A percentile compares a stretch with the other conserved stretches of the same genome.
Evolutionary conservation across 306 rosid species (phyloP).

Genomic region (Gleditsia sinensis): DNA sequence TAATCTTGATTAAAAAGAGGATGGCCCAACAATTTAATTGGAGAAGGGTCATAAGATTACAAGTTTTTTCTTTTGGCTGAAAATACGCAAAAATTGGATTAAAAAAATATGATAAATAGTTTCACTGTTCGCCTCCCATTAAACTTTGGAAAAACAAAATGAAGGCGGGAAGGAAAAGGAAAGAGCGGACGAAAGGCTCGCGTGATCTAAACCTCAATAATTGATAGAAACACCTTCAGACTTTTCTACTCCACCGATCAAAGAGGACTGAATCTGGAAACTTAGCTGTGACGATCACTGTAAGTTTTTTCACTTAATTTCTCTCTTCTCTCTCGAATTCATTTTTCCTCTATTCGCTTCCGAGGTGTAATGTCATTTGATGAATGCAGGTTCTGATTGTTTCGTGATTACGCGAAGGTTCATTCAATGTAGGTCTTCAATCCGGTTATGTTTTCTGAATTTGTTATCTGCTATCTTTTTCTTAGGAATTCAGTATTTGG

Average conservation of each 20-base stretch:
- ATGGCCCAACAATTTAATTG: no score
- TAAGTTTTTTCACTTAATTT: not conserved
- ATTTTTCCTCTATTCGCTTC: no score
- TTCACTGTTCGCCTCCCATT: no score
- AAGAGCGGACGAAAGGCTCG: not conserved
- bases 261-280: not conserved
- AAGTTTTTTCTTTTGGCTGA: no score
- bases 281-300: not conserved
- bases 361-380: not conserved
- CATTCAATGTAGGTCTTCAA: not conserved
- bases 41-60: no score
- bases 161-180: not conserved
- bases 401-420: not conserved
- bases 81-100: no score
- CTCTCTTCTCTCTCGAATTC: no score
- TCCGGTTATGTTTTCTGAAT: not conserved
- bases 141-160: no score
- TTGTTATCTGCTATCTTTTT: not conserved
- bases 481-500: not conserved
- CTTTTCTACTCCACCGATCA: not conserved
- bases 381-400: not conserved
- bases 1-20: not conserved
- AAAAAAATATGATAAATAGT: no score
- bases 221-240: not conserved
- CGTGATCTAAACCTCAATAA: not conserved